These are phyloP conservation scores for Infundibulicybe gibba DNA, from an alignment of 768 basidiomycete species.

Conservation along the genomic window DNA sequence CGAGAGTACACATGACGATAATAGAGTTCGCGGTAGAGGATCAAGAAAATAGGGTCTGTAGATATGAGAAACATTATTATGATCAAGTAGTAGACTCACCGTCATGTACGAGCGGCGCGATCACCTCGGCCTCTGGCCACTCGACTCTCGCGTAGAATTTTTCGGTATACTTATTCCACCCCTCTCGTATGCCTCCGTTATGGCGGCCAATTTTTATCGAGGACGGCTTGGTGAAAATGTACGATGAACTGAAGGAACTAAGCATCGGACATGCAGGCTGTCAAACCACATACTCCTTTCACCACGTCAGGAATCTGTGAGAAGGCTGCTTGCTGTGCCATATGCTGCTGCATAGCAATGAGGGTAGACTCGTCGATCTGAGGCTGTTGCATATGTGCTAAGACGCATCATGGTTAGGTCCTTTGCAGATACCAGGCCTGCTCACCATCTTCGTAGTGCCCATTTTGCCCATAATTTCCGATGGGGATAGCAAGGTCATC, in stretches of 20 bases:
- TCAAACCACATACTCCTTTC: constrained; percentile 60
- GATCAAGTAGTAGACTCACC: constrained; percentile 40
- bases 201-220: constrained; percentile 88
- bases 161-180: constrained; percentile 96
- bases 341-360: constrained; percentile 75
- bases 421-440: constrained; percentile 1
- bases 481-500: constrained; percentile 71
- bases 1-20: constrained; percentile 96
- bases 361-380: constrained; percentile 71
- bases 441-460: constrained; percentile 65
- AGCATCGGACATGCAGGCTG: constrained; percentile 7
- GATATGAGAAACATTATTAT: not conserved
- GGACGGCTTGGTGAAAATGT: constrained; percentile 90
- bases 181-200: constrained; percentile 94
- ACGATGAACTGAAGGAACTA: constrained; percentile 72
- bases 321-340: constrained; percentile 81
- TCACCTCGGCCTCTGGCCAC: constrained; percentile 97
- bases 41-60: constrained; percentile 89
- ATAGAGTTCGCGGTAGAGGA: constrained; percentile 94
- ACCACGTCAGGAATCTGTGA: constrained; percentile 85
- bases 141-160: constrained; percentile 93
- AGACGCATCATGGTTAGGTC: constrained; percentile 13
- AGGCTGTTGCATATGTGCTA: constrained; percentile 49
- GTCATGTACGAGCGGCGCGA: constrained; percentile 92
- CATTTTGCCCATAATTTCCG: constrained; percentile 66